These are phyloP conservation scores for Suhomyces anneliseae DNA, from an alignment of 1,139 yeast genomes.

Conservation along the genomic window DNA sequence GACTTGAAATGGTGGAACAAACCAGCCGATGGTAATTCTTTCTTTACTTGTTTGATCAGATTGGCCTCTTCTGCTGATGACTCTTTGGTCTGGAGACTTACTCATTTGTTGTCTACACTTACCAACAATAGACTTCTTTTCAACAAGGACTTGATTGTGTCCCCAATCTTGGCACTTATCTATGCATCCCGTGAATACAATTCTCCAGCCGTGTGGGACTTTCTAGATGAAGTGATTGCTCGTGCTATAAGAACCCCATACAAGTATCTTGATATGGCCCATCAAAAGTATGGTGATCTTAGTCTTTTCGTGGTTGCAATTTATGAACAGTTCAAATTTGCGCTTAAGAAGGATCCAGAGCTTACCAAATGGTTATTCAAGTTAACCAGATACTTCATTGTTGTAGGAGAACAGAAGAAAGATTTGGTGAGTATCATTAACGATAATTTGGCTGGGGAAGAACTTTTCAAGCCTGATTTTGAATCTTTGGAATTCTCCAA, in stretches of 20 bases:
- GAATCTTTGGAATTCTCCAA: constrained; percentile 4
- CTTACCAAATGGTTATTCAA: constrained; percentile 51
- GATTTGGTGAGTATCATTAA: constrained; percentile 30
- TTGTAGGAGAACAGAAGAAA: constrained; percentile 54
- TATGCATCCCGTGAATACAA: constrained; percentile 29
- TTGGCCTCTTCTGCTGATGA: constrained; percentile 39
- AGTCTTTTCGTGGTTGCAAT: constrained; percentile 71
- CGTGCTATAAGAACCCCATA: constrained; percentile 75
- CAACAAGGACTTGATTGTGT: constrained; percentile 41
- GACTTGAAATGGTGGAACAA: constrained; percentile 68
- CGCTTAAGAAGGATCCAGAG: constrained; percentile 17
- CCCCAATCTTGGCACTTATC: constrained; percentile 46
- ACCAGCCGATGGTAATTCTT: constrained; percentile 43
- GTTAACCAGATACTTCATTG: constrained; percentile 42
- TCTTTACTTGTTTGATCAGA: constrained; percentile 60
- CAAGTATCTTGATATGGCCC: constrained; percentile 73
- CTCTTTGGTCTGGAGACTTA: constrained; percentile 23
- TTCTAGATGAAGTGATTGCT: constrained; percentile 73
- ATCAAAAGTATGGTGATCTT: constrained; percentile 34
- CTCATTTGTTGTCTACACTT: constrained; percentile 24
- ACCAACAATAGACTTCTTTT: constrained; percentile 39
- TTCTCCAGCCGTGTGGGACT: constrained; percentile 40
- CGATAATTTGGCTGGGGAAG: constrained; percentile 17
- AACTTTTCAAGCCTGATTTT: constrained; percentile 4
- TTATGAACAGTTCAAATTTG: constrained; percentile 71